Evolutionary conservation across 2,329 filamentous ascomycete species (phyloP).

Genomic region (Ophiostoma populinum): DNA sequence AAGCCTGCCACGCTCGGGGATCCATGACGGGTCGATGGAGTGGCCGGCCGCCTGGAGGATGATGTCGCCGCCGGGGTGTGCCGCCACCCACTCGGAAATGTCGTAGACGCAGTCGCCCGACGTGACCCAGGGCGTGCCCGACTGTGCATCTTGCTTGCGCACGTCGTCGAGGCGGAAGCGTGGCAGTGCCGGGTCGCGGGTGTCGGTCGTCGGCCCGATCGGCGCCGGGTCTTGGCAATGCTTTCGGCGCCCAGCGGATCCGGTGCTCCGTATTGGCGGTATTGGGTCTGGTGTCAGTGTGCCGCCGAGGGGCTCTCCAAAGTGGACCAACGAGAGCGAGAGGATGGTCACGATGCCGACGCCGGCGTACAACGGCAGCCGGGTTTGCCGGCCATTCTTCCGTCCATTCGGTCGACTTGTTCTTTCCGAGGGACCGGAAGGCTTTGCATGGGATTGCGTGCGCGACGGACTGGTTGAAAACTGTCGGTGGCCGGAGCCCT

Average conservation of each 20-base stretch:
- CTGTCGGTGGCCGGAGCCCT: too few species aligned
- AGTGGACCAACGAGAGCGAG: slow-evolving; percentile 2
- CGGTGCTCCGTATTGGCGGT: neutral
- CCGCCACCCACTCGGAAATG: slow-evolving; percentile 50
- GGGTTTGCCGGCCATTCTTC: neutral
- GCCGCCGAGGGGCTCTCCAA: neutral
- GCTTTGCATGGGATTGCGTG: too few species aligned
- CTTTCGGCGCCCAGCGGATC: neutral
- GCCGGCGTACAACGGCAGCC: slow-evolving; percentile 6
- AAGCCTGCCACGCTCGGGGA: slow-evolving; percentile 9
- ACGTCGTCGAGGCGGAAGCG: slow-evolving; percentile 13
- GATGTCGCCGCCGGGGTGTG: slow-evolving; percentile 50
- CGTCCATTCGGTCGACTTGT: neutral
- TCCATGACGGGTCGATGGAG: slow-evolving; percentile 49
- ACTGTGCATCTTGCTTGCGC: slow-evolving; percentile 10
- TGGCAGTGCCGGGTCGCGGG: slow-evolving; percentile 12
- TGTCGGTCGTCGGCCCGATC: slow-evolving; percentile 4
- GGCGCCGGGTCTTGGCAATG: neutral
- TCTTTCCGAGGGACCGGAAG: neutral
- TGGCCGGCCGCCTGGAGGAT: slow-evolving; percentile 49
- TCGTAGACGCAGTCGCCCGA: slow-evolving; percentile 48
- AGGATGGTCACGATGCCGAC: slow-evolving; percentile 6
- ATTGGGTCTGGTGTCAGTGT: too few species aligned
- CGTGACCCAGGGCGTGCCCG: slow-evolving; percentile 40
- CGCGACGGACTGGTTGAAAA: too few species aligned